Percentiles rank a stretch among this genome's conserved stretches.
phyloP scores from a whole-genome alignment of 179 eudicot genomes.

The Heliamphora pulchella region DNA sequence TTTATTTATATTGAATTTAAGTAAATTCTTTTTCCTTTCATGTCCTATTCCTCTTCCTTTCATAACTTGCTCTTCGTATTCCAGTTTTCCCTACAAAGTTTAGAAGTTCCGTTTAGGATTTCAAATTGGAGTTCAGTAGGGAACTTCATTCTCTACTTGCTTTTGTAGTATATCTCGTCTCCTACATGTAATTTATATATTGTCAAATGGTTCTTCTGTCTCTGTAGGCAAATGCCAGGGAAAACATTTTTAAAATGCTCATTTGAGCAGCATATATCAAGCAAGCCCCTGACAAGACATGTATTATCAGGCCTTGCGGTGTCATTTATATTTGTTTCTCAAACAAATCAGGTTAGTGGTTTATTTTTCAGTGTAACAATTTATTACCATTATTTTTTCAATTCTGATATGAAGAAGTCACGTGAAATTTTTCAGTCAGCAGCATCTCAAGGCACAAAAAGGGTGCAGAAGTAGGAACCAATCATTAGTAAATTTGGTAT shows the following conservation, averaged over 20 bases:
- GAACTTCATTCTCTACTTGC: background rate
- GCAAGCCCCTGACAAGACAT: conserved; percentile 36
- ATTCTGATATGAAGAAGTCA: background rate
- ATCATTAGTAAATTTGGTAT: background rate
- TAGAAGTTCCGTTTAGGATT: background rate
- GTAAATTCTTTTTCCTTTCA: background rate
- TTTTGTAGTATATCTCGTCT: background rate
- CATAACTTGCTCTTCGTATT: background rate
- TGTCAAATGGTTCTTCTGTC: background rate
- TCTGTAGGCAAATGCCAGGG: conserved; percentile 31
- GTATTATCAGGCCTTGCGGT: conserved; percentile 65
- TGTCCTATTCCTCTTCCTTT: background rate
- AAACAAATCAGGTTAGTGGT: conserved; percentile 53
- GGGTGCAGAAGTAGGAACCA: background rate
- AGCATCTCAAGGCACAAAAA: background rate
- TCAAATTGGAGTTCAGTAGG: background rate
- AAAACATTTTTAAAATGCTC: conserved; percentile 37
- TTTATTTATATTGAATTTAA: background rate
- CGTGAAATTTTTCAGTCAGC: background rate
- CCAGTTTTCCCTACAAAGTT: background rate
- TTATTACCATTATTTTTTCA: background rate
- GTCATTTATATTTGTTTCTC: conserved; percentile 58
- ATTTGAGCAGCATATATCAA: conserved; percentile 29
- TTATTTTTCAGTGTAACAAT: background rate
- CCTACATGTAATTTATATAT: background rate